These are phyloP conservation scores for Tinospora cordifolia DNA, from an alignment of 164 flowering plant genomes.

Conservation along the genomic window DNA sequence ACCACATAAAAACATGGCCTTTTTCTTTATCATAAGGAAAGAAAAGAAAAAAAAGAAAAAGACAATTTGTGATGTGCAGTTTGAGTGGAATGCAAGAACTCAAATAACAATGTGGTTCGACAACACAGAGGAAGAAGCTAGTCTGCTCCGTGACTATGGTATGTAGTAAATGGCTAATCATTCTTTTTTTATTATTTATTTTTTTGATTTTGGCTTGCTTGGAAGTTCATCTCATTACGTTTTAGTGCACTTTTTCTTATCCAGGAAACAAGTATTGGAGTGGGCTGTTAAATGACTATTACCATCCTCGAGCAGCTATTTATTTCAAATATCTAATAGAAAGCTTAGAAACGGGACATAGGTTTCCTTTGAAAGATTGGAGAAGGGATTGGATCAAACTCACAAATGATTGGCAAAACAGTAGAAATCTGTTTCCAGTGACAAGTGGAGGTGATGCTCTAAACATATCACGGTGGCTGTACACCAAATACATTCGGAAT, in stretches of 20 bases:
- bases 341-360: slow-evolving; percentile 39
- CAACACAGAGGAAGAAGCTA: slow-evolving; percentile 63
- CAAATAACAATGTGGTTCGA: slow-evolving; percentile 83
- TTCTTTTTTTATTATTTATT: neutral
- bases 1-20: too few relatives aligned
- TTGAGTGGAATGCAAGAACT: slow-evolving; percentile 81
- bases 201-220: neutral
- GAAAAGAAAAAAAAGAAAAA: too few relatives aligned
- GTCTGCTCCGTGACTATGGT: slow-evolving; percentile 74
- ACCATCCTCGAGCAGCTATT: slow-evolving; percentile 66
- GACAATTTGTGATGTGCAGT: slow-evolving; percentile 26
- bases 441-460: slow-evolving; percentile 43
- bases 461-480: slow-evolving; percentile 38
- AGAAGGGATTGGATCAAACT: slow-evolving; percentile 72
- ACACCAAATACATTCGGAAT: slow-evolving; percentile 37
- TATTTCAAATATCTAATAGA: slow-evolving; percentile 49
- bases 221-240: neutral
- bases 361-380: slow-evolving; percentile 44
- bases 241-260: neutral
- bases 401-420: slow-evolving; percentile 63
- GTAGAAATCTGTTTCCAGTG: slow-evolving; percentile 33
- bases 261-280: slow-evolving; percentile 79
- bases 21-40: too few relatives aligned
- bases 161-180: slow-evolving; percentile 9
- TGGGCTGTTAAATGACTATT: slow-evolving; percentile 59